Base-by-base conservation (phyloP, 2,329 filamentous ascomycete species). In the Penicillium thymicola region DNA sequence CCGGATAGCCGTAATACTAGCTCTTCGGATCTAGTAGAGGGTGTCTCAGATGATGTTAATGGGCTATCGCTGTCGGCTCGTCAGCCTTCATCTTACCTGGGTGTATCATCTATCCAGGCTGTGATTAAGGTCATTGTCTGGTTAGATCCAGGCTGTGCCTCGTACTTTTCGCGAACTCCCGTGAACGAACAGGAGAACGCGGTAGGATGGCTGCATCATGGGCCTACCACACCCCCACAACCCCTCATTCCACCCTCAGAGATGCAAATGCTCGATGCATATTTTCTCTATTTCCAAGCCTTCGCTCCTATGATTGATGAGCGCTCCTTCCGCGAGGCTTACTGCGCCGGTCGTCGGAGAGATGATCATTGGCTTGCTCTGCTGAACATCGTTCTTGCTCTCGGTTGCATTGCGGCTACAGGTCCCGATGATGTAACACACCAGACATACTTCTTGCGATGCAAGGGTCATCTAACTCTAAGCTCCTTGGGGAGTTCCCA, bases 231-330 rank as follows among this genome's bases (percentile, higher is more conserved):
- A 2, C 72, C 77, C 2, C 79, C 81, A 51, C 78, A 83, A 41
- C 77, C 45, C 78, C 82, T 37, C 83, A 85, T 59, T 55, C 76
- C 78, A 82, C 82, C 16, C 69, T 86, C 88, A 64, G 87, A 86
- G 16, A 84, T 88, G 69, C 84, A 84, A 6, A 76, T 90, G 10
- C 84, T 90, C 40, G 85, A 90, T 63, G 86, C 86, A n/a, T 91
- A 90, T 70, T 91, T 91, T 70, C 86, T 87, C 62, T 82, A 86
- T 32, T 82, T 89, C 25, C 89, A 91, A 59, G 83, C 86, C 1
- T 87, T 90, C 62, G 82, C 87, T 4, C 89, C 89, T 0, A 85
- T 91, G 80, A 78, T 92, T 3, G 88, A 92, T 62, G 88, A 91
- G 70, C 82, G 82, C 18, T 80, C 82, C 10, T 90, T 91, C 70